Evolutionary conservation across 2,329 filamentous ascomycete species (phyloP).

Genomic region (Aureobasidium sp.): DNA sequence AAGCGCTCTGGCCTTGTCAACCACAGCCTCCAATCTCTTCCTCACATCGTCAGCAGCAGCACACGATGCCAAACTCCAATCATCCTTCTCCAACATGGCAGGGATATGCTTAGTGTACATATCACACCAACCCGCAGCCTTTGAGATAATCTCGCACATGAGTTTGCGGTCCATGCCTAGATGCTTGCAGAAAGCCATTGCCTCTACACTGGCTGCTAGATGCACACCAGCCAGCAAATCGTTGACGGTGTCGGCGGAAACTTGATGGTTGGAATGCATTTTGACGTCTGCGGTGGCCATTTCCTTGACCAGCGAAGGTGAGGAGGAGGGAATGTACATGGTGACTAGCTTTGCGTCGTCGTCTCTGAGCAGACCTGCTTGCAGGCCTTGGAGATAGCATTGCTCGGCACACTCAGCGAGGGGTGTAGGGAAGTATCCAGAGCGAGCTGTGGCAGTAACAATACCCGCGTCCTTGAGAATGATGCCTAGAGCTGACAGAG

Average conservation of each 20-base stretch:
- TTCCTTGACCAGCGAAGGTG: conserved; percentile 24
- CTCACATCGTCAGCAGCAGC: conserved; percentile 30
- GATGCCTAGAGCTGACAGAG: conserved; percentile 36
- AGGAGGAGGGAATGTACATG: conserved; percentile 35
- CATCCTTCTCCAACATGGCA: conserved; percentile 26
- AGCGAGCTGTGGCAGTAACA: conserved; percentile 56
- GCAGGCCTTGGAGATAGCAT: conserved; percentile 51
- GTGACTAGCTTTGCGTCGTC: conserved; percentile 50
- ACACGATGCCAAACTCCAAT: conserved; percentile 26
- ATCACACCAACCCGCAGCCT: conserved; percentile 39
- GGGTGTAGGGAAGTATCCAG: conserved; percentile 49
- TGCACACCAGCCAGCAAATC: conserved; percentile 39
- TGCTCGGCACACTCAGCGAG: conserved; percentile 57
- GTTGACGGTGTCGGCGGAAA: conserved; percentile 27
- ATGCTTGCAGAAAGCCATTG: conserved; percentile 37
- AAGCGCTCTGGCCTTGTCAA: conserved; percentile 29
- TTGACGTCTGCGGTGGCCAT: conserved; percentile 29
- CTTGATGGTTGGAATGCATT: conserved; percentile 25
- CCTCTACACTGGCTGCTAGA: conserved; percentile 40
- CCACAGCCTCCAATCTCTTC: conserved; percentile 29
- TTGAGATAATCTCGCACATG: conserved; percentile 38
- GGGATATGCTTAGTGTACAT: conserved; percentile 33
- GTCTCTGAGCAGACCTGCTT: conserved; percentile 46
- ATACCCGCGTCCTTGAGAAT: conserved; percentile 48
- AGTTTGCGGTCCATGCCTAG: conserved; percentile 36